Evolutionary conservation across 108 stramenopile genomes (phyloP).

Genomic region (Stephanodiscus triporus): DNA sequence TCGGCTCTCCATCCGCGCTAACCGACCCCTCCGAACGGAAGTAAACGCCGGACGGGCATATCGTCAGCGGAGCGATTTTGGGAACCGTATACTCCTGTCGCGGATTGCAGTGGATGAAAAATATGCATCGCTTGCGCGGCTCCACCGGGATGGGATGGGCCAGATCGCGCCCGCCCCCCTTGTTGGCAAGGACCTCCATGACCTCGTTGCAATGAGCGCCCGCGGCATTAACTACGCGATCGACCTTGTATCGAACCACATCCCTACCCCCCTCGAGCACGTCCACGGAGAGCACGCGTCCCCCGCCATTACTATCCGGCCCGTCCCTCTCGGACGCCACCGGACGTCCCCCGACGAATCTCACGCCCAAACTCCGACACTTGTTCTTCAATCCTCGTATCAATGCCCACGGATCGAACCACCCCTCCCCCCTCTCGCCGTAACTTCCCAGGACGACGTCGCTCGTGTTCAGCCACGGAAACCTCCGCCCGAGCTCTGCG

Average conservation of each 20-base stretch:
- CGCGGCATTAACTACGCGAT: constrained; percentile 65
- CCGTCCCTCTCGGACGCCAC: constrained; percentile 24
- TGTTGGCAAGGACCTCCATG: constrained; percentile 46
- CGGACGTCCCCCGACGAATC: constrained; percentile 45
- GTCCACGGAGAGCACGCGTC: constrained; percentile 48
- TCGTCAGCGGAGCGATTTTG: constrained; percentile 67
- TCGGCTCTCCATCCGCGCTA: constrained; percentile 18
- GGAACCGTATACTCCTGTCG: constrained; percentile 32
- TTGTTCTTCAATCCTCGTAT: constrained; percentile 57
- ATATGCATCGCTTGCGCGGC: constrained; percentile 74
- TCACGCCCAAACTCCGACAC: constrained; percentile 53
- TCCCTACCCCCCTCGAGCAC: constrained; percentile 16
- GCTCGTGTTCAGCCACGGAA: constrained; percentile 70
- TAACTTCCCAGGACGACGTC: constrained; percentile 64
- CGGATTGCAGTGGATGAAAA: constrained; percentile 65
- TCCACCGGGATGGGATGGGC: constrained; percentile 63
- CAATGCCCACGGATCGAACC: constrained; percentile 79
- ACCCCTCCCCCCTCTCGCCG: constrained; percentile 66
- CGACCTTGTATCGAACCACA: constrained; percentile 42
- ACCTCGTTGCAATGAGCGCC: constrained; percentile 60
- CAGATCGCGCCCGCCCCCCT: constrained; percentile 2
- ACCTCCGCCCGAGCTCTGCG: constrained; percentile 43
- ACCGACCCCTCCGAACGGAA: constrained; percentile 70
- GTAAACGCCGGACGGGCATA: constrained; percentile 68
- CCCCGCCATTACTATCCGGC: constrained; percentile 25